Conservation (phyloP, 176 grass and related monocot species). For the Aegilops speltoides region DNA sequence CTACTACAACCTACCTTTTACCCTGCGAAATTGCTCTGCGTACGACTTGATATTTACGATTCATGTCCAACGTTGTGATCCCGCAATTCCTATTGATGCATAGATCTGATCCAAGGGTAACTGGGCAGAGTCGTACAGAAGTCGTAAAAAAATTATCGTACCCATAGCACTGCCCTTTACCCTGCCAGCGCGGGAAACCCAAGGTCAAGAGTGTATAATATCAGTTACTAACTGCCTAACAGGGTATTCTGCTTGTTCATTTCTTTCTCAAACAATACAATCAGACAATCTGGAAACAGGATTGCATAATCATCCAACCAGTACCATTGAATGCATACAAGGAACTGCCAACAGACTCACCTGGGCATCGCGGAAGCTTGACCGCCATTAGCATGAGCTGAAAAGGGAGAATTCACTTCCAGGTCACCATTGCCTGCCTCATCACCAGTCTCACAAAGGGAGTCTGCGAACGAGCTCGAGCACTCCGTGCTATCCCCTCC, state of each 20-base stretch:
- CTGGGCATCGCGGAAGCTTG: slow-evolving; percentile 30
- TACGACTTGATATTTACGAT: too few species aligned
- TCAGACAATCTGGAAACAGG: not conserved
- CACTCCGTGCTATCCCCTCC: slow-evolving; percentile 62
- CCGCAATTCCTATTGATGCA: too few species aligned
- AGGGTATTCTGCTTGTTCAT: not conserved
- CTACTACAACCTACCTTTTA: not conserved
- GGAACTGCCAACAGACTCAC: slow-evolving; percentile 43
- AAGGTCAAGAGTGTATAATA: not conserved
- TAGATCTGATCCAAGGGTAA: too few species aligned
- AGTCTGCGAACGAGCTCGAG: slow-evolving; percentile 84
- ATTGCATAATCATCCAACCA: slow-evolving; percentile 6
- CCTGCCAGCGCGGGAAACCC: not conserved
- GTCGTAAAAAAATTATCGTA: too few species aligned
- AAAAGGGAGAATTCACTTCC: slow-evolving; percentile 68
- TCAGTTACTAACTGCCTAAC: not conserved
- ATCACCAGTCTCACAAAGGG: slow-evolving; percentile 51
- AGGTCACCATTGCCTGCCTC: slow-evolving; percentile 44
- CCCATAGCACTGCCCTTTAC: not conserved
- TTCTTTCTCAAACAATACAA: slow-evolving; percentile 4
- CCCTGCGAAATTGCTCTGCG: too few species aligned
- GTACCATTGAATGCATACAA: slow-evolving; percentile 4
- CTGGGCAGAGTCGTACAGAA: too few species aligned
- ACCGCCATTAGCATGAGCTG: slow-evolving; percentile 19
- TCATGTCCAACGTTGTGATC: too few species aligned